A percentile compares a stretch with the other conserved stretches of the same genome.
These are phyloP conservation scores for Coniochaeta sp. DNA, from an alignment of 2,329 filamentous ascomycete genomes.

Conservation along the genomic window DNA sequence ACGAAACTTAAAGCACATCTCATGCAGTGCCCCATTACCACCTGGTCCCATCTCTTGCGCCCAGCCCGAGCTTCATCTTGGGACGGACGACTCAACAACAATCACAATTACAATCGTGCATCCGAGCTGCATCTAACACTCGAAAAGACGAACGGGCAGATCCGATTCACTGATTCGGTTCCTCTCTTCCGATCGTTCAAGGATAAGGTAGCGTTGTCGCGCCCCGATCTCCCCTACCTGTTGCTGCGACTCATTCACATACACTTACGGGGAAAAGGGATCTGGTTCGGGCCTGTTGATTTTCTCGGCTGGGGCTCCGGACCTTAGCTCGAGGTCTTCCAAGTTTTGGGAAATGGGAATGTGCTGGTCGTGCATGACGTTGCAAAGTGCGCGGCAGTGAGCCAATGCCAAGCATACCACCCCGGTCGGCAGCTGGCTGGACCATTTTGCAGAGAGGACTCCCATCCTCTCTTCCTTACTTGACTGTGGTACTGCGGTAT, in stretches of 20 bases:
- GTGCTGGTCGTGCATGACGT: not conserved
- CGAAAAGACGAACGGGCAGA: not conserved
- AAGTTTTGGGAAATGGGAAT: not conserved
- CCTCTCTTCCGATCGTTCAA: not conserved
- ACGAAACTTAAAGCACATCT: constrained; percentile 1
- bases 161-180: not conserved
- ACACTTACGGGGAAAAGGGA: not conserved
- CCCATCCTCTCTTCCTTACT: too few relatives aligned
- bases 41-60: not conserved
- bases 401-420: not conserved
- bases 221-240: not conserved
- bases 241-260: not conserved
- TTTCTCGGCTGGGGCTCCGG: not conserved
- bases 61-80: not conserved
- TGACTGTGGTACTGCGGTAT: too few relatives aligned
- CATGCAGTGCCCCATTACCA: not conserved
- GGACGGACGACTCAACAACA: not conserved
- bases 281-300: not conserved
- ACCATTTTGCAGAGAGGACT: not conserved
- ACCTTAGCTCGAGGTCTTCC: not conserved
- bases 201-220: too few relatives aligned
- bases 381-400: not conserved
- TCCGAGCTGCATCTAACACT: not conserved
- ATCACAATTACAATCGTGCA: not conserved
- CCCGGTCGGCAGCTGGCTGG: not conserved